Base-by-base conservation (phyloP, 1,284 basidiomycete species). In the Fomitopsis betulina region DNA sequence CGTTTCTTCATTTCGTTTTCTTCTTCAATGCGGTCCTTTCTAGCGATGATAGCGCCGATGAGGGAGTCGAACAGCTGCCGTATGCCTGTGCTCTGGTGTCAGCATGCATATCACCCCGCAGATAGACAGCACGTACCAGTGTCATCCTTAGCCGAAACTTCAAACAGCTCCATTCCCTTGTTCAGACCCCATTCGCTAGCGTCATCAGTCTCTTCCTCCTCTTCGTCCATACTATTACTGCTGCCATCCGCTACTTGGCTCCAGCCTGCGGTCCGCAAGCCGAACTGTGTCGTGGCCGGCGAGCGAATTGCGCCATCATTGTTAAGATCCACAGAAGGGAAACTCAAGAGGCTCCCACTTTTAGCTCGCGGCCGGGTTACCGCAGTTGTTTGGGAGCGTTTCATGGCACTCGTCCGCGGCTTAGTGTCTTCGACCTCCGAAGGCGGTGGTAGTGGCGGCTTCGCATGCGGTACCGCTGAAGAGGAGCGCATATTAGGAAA, bases 141-240 rank as follows among this genome's bases (percentile, higher is more conserved):
- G 67, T 90, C 87, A 67, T 93, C 91, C 73, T 93, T 93, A 58
- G 91, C 87, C 56, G 89, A 93, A 30, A 93, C 91, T 69, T 94
- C 91, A 63, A 90, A 91, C 17, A 93, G 78, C 67, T 89, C 86
- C 86, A 93, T 91, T 58, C 84, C 88, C 67, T 87, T 88, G 68
- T 80, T 83, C 40, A 91, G 77, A 9, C 89, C 89, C 87, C 88
- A 91, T 65, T 91, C 81, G 51, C 86, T 83, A n/a, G 80, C 77
- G 13, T 73, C 75, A 17, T 79, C 76, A 21, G 76, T 70, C 8
- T 74, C 78, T 32, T 82, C 86, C 27, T 87, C 85, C 43, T 85
- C 85, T 68, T 90, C 87, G 45, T 82, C 79, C 40, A 86, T 75
- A 68, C 84, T 86, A 61, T 83, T 85, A 67, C 83, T 86, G 66